Conservation (phyloP, 768 basidiomycete species). For the Zangia roseola region DNA sequence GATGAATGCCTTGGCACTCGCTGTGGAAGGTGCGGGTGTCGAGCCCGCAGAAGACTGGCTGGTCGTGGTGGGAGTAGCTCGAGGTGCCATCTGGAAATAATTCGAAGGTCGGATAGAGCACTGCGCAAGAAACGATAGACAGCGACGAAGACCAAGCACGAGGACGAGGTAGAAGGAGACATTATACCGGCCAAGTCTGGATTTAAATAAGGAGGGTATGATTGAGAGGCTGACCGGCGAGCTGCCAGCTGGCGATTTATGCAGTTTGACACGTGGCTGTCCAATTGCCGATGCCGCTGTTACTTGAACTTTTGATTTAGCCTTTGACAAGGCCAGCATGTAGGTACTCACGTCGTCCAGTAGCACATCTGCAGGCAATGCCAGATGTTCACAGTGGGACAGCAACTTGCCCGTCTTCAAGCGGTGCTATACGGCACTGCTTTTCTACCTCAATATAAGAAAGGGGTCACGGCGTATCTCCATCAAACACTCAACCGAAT, state of each 20-base stretch:
- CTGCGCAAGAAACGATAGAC: conserved; percentile 4
- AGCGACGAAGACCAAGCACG: conserved; percentile 8
- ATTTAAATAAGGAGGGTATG: conserved; percentile 6
- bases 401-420: too few species aligned
- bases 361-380: too few species aligned
- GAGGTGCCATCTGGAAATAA: conserved; percentile 23
- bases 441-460: not conserved
- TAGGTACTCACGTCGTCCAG: too few species aligned
- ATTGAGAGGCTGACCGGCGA: conserved; percentile 23
- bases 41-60: conserved; percentile 1
- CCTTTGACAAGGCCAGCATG: too few species aligned
- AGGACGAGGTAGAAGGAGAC: conserved; percentile 12
- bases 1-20: conserved; percentile 8
- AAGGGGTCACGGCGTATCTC: not conserved
- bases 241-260: too few species aligned
- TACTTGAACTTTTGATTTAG: too few species aligned
- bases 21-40: not conserved
- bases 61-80: conserved; percentile 9
- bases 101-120: conserved; percentile 4
- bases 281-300: too few species aligned
- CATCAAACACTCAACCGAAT: not conserved
- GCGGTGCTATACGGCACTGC: not conserved
- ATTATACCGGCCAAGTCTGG: not conserved
- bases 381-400: too few species aligned
- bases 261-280: too few species aligned